Base-by-base conservation (phyloP, 2,329 filamentous ascomycete genomes). In the Calonectria ilicicola region DNA sequence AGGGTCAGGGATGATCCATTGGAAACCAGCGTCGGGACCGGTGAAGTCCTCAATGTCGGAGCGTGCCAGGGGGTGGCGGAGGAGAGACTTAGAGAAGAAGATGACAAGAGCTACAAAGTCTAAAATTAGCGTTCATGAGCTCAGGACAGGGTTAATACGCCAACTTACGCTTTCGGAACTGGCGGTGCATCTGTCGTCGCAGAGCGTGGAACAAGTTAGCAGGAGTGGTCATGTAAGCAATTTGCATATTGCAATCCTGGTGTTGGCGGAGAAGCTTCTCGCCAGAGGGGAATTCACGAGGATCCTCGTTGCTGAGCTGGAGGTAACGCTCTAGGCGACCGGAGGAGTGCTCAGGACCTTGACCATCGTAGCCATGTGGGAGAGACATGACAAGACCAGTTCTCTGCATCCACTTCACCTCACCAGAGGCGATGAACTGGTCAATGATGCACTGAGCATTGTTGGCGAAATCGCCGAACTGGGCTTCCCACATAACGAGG, bases 391-490 rank as follows among this genome's bases (percentile, higher is more conserved):
- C 95, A 64, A 99, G 92, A 81, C 97, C 97, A 67, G 96, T 98
- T 85, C 97, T 93, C 89, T 99, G 97, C 86, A 98, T 93, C 97
- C 97, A 99, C 88, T 99, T 99, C 77, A 94, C 93, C 87, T 99
- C 97, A 83, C 97, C 97, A 74, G 97, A 98, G 64, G 97, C 96
- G 80, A 99, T 93, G 87, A 99, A 99, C 86, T 99, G 97, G 85
- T 99, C 97, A 82, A 99, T 97, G 85, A 99, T 97, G 84, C 95
- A 98, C 87, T 99, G 97, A 51, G 97, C 96, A 82, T 98, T 99
- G 91, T 99, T 99, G 89, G 97, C 97, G 81, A 99, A 99, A 86
- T 99, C 97, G 89, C 97, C 97, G 82, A 99, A 99, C 86, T 99
- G 97, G 44, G 97, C 97, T 87, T 99, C 97, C 97, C 97, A 99